Base-by-base conservation (phyloP, 305 asterid species). In the Caryopteris hybrid region DNA sequence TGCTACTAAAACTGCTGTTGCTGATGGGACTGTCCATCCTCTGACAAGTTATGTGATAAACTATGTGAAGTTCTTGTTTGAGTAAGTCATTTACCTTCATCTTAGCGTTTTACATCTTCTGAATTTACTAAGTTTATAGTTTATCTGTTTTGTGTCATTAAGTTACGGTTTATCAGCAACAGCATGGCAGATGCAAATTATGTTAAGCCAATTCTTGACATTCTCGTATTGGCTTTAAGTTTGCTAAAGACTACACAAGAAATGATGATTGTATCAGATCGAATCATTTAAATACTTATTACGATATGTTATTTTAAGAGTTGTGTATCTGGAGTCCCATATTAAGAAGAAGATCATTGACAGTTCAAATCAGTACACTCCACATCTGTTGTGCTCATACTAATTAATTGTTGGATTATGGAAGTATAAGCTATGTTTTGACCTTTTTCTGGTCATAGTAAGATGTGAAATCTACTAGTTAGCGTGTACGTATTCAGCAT, bases 1-100 rank as follows among this genome's bases (percentile, higher is more conserved):
- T 85, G 98, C 99, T 16, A 91, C 98, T 23, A 94, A 91, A 91
- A 91, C 96, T 68, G 96, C 98, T 12, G 97, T 94, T 50, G 82
- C 91, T 54, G 99, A 94, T 84, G 99, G 98, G 73, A 89, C 98
- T 59, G 99, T 94, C 67, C 98, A 91, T 81, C 97, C 99, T 55
- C 80, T 94, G 84, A 94, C 99, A 41, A 94, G 99, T 89, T 94
- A 91, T 74, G 99, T 91, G 75, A 91, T 94, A 72, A 91, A 94
- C 82, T 94, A 94, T 69, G 98, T 94, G 78, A 94, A 94, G 75
- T 91, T 91, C 85, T 82, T 94, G 71, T 91, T 91, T 70, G 98
- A 91, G 98, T 94, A 91, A 86, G 99, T 83, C 63, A 51, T 20
- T 61, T 41, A 29, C 50, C 68, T 61, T 21, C 50, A 61, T 11